Conservation (phyloP, 2,329 filamentous ascomycete species). For the Botrytis paeoniae region DNA sequence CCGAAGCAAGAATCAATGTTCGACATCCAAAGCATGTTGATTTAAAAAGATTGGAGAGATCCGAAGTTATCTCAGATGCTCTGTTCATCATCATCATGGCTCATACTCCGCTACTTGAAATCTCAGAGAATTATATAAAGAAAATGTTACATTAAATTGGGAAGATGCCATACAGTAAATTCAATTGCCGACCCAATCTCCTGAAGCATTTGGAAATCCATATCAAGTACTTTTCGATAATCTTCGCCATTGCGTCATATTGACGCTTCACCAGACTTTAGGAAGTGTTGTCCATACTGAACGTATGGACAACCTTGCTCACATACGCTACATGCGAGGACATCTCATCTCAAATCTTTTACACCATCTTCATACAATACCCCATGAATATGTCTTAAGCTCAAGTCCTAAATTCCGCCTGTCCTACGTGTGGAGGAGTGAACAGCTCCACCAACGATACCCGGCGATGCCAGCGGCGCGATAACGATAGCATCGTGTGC, state of each 20-base stretch:
- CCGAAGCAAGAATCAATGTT: neutral
- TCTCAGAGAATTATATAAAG: neutral
- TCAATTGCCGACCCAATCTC: neutral
- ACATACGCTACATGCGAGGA: no score
- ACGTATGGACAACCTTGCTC: no score
- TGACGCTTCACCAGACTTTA: neutral
- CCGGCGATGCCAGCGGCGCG: neutral
- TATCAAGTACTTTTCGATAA: neutral
- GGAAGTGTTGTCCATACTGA: neutral
- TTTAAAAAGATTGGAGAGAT: neutral
- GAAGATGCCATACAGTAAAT: neutral
- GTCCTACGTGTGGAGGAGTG: rapidly evolving
- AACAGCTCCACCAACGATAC: rapidly evolving
- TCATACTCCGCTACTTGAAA: neutral
- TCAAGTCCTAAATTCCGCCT: rapidly evolving
- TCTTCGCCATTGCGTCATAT: neutral
- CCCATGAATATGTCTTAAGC: no score
- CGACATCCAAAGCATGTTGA: neutral
- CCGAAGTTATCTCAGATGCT: neutral
- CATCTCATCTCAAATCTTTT: no score
- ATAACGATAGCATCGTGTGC: neutral
- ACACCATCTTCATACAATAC: no score
- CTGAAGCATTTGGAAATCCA: neutral
- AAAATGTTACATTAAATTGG: neutral
- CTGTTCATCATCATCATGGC: neutral